phyloP scores from a whole-genome alignment of 768 basidiomycete species.

The Boletus pseudo-olivaceus region DNA sequence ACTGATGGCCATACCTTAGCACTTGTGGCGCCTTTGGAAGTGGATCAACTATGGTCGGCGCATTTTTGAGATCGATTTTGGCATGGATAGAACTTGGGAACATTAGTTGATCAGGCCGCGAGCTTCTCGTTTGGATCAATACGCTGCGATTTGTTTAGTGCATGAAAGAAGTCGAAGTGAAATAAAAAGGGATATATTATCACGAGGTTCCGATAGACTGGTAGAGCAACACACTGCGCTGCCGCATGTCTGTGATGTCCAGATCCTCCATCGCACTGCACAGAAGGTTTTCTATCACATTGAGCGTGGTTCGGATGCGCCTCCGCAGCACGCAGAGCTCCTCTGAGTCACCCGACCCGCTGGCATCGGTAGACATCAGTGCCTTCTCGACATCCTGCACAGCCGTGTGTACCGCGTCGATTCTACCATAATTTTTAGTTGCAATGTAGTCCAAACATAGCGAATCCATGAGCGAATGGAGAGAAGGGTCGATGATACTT shows the following conservation, averaged over 20 bases:
- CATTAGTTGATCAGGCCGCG: too few relatives aligned
- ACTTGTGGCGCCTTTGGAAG: too few relatives aligned
- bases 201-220: neutral
- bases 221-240: neutral
- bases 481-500: neutral
- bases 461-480: neutral
- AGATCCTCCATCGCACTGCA: neutral
- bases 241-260: neutral
- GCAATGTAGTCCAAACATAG: neutral
- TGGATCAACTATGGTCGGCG: too few relatives aligned
- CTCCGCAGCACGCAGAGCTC: neutral
- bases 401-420: neutral
- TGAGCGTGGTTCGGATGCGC: neutral
- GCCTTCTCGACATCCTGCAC: neutral
- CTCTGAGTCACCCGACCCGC: neutral
- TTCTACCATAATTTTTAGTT: neutral
- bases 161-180: too few relatives aligned
- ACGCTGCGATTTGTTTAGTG: too few relatives aligned
- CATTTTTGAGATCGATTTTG: too few relatives aligned
- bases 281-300: neutral
- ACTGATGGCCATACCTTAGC: neutral
- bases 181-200: neutral
- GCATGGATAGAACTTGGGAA: too few relatives aligned
- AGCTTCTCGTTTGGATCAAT: too few relatives aligned
- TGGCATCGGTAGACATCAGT: neutral